Evolutionary conservation across 495 filamentous ascomycete genomes (phyloP).

Genomic region (Tuber melanosporum): DNA sequence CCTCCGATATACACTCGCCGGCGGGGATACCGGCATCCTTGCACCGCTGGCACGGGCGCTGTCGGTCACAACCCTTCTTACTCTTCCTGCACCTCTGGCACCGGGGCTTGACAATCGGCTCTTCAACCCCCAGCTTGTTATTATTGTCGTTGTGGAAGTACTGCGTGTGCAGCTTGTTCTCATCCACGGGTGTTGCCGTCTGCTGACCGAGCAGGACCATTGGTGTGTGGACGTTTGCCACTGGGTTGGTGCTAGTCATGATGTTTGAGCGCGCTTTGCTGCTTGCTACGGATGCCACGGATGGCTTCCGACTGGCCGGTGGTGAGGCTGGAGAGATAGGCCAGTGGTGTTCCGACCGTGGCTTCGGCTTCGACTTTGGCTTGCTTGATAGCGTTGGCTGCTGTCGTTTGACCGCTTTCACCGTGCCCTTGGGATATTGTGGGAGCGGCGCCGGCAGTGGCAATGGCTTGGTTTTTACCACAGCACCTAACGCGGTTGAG

Average conservation of each 20-base stretch:
- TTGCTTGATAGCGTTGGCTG: conserved; percentile 36
- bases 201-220: conserved; percentile 26
- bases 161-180: conserved; percentile 3
- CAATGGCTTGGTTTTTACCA: conserved; percentile 19
- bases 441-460: neutral
- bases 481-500: conserved; percentile 13
- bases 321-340: conserved; percentile 67
- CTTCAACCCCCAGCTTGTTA: conserved; percentile 63
- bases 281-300: conserved; percentile 60
- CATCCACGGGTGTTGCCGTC: conserved; percentile 30
- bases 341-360: conserved; percentile 36
- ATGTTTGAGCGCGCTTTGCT: conserved; percentile 36
- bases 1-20: conserved; percentile 91
- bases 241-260: conserved; percentile 21
- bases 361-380: conserved; percentile 46
- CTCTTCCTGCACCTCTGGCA: conserved; percentile 98
- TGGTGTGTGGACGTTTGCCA: conserved; percentile 10
- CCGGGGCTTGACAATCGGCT: conserved; percentile 86
- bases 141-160: conserved; percentile 49
- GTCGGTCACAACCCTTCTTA: conserved; percentile 97
- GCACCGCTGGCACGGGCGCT: conserved; percentile 89
- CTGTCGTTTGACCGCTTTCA: conserved; percentile 37
- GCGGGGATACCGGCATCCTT: conserved; percentile 88
- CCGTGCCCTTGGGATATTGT: conserved; percentile 37
- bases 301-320: conserved; percentile 68